A percentile compares a stretch with the other conserved stretches of the same genome.
Evolutionary conservation across 176 grass and related monocot species (phyloP).

Genomic region (Avena sativa): DNA sequence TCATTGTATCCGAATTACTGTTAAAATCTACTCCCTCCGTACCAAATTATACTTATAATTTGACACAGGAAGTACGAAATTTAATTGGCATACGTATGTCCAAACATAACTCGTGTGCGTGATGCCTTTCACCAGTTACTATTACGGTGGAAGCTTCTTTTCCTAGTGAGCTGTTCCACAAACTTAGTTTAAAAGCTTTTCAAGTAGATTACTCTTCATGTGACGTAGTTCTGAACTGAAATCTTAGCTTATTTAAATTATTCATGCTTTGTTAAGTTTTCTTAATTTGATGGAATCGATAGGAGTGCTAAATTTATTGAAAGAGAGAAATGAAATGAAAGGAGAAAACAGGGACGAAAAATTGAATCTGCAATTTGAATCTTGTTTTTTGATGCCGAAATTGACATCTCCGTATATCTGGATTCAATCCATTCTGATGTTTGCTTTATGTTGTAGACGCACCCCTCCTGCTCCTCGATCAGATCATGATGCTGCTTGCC

Average conservation of each 20-base stretch:
- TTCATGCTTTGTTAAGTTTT: constrained; percentile 15
- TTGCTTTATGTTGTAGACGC: constrained; percentile 62
- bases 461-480: constrained; percentile 93
- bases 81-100: not conserved
- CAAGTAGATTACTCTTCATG: constrained; percentile 10
- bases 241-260: constrained; percentile 17
- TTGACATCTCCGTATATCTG: constrained; percentile 16
- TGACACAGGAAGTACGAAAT: not conserved
- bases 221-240: not conserved
- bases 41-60: too few relatives aligned
- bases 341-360: not conserved
- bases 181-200: constrained; percentile 14
- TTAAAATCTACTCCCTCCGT: not conserved
- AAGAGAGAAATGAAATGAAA: constrained; percentile 10
- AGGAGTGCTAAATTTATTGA: constrained; percentile 13
- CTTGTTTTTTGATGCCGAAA: not conserved
- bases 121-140: constrained; percentile 15
- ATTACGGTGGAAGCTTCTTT: constrained; percentile 7
- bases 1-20: not conserved
- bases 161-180: not conserved
- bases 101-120: constrained; percentile 27
- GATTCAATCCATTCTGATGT: constrained; percentile 33
- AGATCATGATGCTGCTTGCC: constrained; percentile 90
- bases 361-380: constrained; percentile 3
- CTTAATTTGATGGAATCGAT: not conserved